Conservation (phyloP, 176 grass and related monocot species). For the Triticum timopheevii region DNA sequence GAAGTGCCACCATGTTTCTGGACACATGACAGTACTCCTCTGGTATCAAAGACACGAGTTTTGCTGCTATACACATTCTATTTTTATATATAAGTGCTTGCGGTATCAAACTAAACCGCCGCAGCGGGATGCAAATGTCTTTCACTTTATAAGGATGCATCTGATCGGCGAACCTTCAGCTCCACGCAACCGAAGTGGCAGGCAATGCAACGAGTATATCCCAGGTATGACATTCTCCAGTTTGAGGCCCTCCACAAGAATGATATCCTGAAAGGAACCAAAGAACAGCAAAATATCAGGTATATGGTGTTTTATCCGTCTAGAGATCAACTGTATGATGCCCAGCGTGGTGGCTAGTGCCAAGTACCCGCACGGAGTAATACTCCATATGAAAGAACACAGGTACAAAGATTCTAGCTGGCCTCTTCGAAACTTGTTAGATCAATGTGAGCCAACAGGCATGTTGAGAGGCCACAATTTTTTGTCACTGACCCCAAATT, state of each 20-base stretch:
- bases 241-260: slow-evolving; percentile 50
- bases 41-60: no score
- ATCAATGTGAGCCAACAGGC: not conserved
- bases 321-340: not conserved
- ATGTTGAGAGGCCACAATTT: not conserved
- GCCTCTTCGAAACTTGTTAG: not conserved
- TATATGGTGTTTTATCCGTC: not conserved
- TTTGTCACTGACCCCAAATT: not conserved
- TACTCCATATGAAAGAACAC: not conserved
- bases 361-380: not conserved
- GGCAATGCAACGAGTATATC: slow-evolving; percentile 49
- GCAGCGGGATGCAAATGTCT: not conserved
- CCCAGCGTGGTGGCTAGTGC: not conserved
- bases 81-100: not conserved
- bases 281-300: not conserved
- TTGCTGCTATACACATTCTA: not conserved
- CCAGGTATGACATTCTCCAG: slow-evolving; percentile 43
- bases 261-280: slow-evolving; percentile 42
- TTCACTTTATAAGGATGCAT: slow-evolving; percentile 58
- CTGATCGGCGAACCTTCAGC: slow-evolving; percentile 52
- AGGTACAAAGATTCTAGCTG: not conserved
- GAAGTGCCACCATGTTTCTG: no score
- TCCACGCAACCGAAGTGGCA: slow-evolving; percentile 48
- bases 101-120: not conserved
- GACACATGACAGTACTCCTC: no score